A percentile compares a stretch with the other conserved stretches of the same genome.
These are phyloP conservation scores for Aspergillus sclerotiicarbonarius DNA, from an alignment of 495 filamentous ascomycete species.

Conservation along the genomic window DNA sequence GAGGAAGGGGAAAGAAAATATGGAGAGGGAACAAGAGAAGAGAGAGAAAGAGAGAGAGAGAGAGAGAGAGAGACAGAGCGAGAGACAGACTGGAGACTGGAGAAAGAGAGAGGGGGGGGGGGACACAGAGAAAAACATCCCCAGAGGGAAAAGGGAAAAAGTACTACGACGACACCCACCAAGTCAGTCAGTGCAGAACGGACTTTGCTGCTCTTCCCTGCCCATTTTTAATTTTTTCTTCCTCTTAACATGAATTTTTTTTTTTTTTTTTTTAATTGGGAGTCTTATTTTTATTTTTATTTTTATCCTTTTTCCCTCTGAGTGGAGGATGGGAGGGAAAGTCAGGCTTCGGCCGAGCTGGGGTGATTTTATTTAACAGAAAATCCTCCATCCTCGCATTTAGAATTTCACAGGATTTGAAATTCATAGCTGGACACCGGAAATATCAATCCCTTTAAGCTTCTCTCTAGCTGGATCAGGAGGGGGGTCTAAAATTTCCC, in stretches of 20 bases:
- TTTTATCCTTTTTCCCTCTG: conserved; percentile 1
- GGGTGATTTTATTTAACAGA: not conserved
- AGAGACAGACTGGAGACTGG: not conserved
- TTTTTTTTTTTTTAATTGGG: not conserved
- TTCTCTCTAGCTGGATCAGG: not conserved
- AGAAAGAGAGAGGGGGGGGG: not conserved
- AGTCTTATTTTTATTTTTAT: conserved; percentile 4
- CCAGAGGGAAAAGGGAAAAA: conserved; percentile 10
- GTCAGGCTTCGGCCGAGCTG: no score
- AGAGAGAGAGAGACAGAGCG: conserved; percentile 1
- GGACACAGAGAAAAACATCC: not conserved
- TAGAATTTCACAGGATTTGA: not conserved
- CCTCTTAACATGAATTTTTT: no score
- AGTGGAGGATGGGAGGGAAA: not conserved
- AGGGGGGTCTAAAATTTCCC: no score
- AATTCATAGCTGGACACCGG: not conserved
- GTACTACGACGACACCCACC: not conserved
- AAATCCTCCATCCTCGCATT: not conserved
- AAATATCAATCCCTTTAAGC: not conserved
- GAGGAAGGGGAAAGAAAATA: conserved; percentile 9
- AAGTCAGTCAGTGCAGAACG: no score
- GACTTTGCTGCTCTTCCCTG: no score
- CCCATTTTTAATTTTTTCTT: no score
- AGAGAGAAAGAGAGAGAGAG: conserved; percentile 14
- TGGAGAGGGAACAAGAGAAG: conserved; percentile 5